These are phyloP conservation scores for Paraconiothyrium brasiliense DNA, from an alignment of 2,329 filamentous ascomycete genomes.

Conservation along the genomic window DNA sequence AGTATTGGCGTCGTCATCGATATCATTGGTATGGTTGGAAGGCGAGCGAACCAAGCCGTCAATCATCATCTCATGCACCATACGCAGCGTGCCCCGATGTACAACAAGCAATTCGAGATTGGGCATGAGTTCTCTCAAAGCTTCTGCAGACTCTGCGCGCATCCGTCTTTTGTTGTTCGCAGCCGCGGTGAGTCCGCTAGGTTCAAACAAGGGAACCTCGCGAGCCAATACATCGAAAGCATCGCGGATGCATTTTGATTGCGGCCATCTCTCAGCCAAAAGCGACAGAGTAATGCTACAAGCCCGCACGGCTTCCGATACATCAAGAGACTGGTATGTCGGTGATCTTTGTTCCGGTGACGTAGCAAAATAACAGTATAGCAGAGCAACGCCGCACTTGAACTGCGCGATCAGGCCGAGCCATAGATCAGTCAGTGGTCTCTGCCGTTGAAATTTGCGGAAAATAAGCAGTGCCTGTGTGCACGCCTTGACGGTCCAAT, in stretches of 20 bases:
- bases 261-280: slow-evolving; percentile 49
- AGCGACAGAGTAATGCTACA: slow-evolving; percentile 50
- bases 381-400: slow-evolving; percentile 47
- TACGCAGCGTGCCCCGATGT: slow-evolving; percentile 29
- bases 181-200: slow-evolving; percentile 20
- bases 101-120: slow-evolving; percentile 27
- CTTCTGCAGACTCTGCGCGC: neutral
- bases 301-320: slow-evolving; percentile 47
- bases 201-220: slow-evolving; percentile 31
- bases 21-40: neutral
- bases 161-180: slow-evolving; percentile 25
- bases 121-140: slow-evolving; percentile 22
- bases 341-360: slow-evolving; percentile 40
- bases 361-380: slow-evolving; percentile 51
- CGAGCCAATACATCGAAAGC: slow-evolving; percentile 46
- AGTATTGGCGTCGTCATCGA: neutral
- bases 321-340: slow-evolving; percentile 36
- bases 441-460: slow-evolving; percentile 30
- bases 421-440: slow-evolving; percentile 33
- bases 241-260: slow-evolving; percentile 47
- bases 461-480: slow-evolving; percentile 32
- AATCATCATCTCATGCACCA: slow-evolving; percentile 31
- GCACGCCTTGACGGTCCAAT: slow-evolving; percentile 33
- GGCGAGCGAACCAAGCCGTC: slow-evolving; percentile 26
- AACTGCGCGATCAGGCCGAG: slow-evolving; percentile 37